Base-by-base conservation (phyloP, 331 rosid genomes). In the Stylosanthes scabra region DNA sequence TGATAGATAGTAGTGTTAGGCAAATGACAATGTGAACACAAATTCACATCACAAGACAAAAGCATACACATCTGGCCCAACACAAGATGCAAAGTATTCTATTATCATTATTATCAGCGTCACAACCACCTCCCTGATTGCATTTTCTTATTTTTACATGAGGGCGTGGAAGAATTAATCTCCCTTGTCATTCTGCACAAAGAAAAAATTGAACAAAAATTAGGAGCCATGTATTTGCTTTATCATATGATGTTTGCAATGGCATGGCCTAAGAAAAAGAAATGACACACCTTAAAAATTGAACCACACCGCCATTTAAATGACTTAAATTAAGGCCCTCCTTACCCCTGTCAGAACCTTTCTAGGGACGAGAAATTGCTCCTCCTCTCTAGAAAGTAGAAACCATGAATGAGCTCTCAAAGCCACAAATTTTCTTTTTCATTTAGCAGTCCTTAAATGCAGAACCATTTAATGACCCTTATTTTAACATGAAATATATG, bases 331-430 rank as follows among this genome's bases (percentile, higher is more conserved):
- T 57, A 80, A 78, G 82, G 71, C 70, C 56, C 68, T 50, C 80
- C 68, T 20, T 20, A 20, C 39, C 74, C 86, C 59, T 68, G 63
- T 83, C 86, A 58, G 78, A 12, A 56, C 50, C 37, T 73, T 67
- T 59, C 81, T 70, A 71, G 86, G 88, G 90, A 54, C 76, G 31
- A 27, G 74, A 71, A 79, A 61, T 75, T 8, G 41, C 62, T 81
- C 13, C 63, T 31, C 42, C 56, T 72, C 76, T 70, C 81, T 52
- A 72, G 62, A 85, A 70, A 63, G 80, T 52, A 72, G 62, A 85
- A 70, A 63, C 25, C 25, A 46, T 25, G 51, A 63, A 65, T 31
- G 25, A 66, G 66, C 80, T 57, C 42, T 63, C 16, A 62, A 47
- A 65, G 44, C 61, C 72, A 46, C 63, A 46, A 58, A 78, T 9